phyloP scores from a whole-genome alignment of 371 early-diverging fungal species.

The Lichtheimia ramosa region DNA sequence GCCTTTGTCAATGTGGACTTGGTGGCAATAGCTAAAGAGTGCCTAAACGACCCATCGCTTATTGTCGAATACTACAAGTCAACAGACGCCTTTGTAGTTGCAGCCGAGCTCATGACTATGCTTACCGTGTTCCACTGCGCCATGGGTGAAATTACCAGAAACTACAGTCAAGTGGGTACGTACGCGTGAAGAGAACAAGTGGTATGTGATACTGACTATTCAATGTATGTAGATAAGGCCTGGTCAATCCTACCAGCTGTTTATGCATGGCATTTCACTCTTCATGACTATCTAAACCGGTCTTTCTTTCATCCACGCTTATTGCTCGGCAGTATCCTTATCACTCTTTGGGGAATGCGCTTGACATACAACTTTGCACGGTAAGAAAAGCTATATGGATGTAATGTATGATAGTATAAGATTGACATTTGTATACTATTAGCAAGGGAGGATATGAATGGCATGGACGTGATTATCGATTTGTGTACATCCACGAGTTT shows the following conservation, averaged over 20 bases:
- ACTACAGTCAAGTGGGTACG: conserved; percentile 55
- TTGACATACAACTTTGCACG: conserved; percentile 78
- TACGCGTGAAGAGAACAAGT: not conserved
- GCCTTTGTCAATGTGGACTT: not conserved
- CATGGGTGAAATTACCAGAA: conserved; percentile 34
- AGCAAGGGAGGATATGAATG: conserved; percentile 80
- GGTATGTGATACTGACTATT: not conserved
- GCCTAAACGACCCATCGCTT: conserved; percentile 11
- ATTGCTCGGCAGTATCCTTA: conserved; percentile 47
- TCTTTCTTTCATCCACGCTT: conserved; percentile 45
- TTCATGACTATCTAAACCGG: conserved; percentile 41
- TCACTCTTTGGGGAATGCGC: conserved; percentile 76
- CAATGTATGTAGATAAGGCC: conserved; percentile 47
- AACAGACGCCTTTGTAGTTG: conserved; percentile 30
- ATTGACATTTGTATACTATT: not conserved
- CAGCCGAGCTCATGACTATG: conserved; percentile 8
- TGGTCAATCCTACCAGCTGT: conserved; percentile 74
- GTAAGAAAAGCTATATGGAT: conserved; percentile 19
- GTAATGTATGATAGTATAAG: not conserved
- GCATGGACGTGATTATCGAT: conserved; percentile 77
- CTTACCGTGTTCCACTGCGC: conserved; percentile 27
- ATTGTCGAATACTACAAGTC: conserved; percentile 16
- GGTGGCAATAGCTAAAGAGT: not conserved
- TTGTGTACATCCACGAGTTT: conserved; percentile 51
- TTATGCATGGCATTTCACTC: conserved; percentile 59